These are phyloP conservation scores for Axilococcus clingmanii DNA, from an alignment of 139 green algal species.

Conservation along the genomic window DNA sequence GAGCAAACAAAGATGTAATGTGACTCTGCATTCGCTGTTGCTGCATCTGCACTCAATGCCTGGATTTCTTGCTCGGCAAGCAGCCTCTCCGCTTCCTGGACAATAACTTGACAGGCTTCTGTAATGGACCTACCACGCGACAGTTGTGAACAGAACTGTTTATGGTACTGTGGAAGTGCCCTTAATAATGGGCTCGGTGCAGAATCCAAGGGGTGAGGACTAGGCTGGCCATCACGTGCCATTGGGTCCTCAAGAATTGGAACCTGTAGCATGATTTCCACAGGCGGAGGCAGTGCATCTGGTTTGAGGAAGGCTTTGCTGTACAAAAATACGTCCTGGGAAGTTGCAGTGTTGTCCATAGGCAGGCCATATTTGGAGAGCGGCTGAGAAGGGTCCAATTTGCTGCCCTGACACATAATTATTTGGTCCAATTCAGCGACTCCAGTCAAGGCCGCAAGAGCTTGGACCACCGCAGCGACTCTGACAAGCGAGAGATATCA, in stretches of 20 bases:
- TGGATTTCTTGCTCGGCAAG: conserved; percentile 73
- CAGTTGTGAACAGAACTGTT: too few relatives aligned
- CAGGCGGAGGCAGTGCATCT: conserved; percentile 22
- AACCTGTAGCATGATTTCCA: conserved; percentile 32
- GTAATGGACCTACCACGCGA: too few relatives aligned
- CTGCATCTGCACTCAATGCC: conserved; percentile 65
- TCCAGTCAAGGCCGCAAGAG: conserved; percentile 58
- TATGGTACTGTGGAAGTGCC: conserved; percentile 75
- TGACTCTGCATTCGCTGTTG: conserved; percentile 74
- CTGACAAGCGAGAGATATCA: too few relatives aligned
- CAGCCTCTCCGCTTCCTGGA: too few relatives aligned
- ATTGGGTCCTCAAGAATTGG: background rate
- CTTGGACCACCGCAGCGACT: too few relatives aligned
- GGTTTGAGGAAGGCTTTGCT: conserved; percentile 44
- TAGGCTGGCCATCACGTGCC: background rate
- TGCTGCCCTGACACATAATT: conserved; percentile 54
- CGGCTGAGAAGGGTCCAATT: conserved; percentile 49
- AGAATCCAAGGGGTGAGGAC: conserved; percentile 54
- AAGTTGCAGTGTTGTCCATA: conserved; percentile 8
- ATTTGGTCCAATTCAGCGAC: conserved; percentile 70
- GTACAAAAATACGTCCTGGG: conserved; percentile 70
- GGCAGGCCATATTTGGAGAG: conserved; percentile 66
- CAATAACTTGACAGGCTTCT: too few relatives aligned
- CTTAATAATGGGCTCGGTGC: conserved; percentile 57
- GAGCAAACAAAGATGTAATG: conserved; percentile 73